Percentiles rank a stretch among this genome's conserved stretches.
Conservation (phyloP, 257 asterid genomes). For the Striga asiatica region DNA sequence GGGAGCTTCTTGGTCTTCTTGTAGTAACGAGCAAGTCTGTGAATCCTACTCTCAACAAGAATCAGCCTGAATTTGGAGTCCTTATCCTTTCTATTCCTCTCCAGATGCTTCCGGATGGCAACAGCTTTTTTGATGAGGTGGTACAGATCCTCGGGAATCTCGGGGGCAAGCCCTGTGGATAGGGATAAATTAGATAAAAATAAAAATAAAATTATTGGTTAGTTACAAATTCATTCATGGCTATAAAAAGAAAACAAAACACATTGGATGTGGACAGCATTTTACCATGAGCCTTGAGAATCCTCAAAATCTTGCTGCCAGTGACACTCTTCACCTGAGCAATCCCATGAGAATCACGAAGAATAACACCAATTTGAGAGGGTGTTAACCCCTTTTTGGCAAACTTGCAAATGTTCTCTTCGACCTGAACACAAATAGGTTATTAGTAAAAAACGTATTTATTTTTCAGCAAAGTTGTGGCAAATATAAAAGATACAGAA, state of each 20-base stretch:
- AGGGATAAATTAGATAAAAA: too few relatives aligned
- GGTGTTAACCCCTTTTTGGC: constrained; percentile 42
- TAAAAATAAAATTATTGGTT: too few relatives aligned
- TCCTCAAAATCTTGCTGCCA: constrained; percentile 36
- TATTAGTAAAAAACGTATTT: too few relatives aligned
- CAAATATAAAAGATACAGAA: too few relatives aligned
- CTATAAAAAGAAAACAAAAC: too few relatives aligned
- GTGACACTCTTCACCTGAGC: constrained; percentile 48
- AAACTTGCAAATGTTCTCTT: constrained; percentile 35
- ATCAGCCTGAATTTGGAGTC: constrained; percentile 43
- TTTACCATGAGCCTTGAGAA: constrained; percentile 46
- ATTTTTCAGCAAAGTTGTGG: too few relatives aligned
- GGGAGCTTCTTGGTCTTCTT: constrained; percentile 52
- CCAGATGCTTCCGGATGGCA: constrained; percentile 44
- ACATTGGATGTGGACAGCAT: too few relatives aligned
- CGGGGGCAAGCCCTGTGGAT: constrained; percentile 49
- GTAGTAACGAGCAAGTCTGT: constrained; percentile 41
- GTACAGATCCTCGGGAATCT: constrained; percentile 41
- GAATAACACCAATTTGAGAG: constrained; percentile 42
- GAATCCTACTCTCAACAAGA: constrained; percentile 47
- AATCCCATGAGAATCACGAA: constrained; percentile 47
- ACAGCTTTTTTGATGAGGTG: constrained; percentile 46
- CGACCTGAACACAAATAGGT: too few relatives aligned
- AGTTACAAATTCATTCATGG: too few relatives aligned
- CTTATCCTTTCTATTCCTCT: constrained; percentile 43